Evolutionary conservation across 768 basidiomycete genomes (phyloP).

Genomic region (Termitomyces sp.): DNA sequence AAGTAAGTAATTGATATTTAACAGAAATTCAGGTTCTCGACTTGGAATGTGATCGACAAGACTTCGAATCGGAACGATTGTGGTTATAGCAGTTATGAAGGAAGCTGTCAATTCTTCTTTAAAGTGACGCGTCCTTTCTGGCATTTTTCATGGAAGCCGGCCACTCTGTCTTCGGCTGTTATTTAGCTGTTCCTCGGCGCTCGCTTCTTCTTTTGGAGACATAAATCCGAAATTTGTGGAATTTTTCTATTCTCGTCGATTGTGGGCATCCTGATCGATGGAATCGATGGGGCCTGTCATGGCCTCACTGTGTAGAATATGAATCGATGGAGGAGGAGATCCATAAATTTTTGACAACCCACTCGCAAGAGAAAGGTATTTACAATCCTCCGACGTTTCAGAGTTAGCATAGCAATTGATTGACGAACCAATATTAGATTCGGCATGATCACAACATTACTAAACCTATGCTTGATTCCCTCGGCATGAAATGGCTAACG

Average conservation of each 20-base stretch:
- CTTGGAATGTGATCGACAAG: not conserved
- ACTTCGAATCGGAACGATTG: not conserved
- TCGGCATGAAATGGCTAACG: not conserved
- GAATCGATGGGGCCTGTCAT: not conserved
- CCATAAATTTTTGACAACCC: not conserved
- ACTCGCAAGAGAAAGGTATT: not conserved
- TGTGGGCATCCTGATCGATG: not conserved
- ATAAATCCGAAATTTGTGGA: not conserved
- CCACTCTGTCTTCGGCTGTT: not conserved
- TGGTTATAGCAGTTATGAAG: not conserved
- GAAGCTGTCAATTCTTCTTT: not conserved
- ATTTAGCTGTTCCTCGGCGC: not conserved
- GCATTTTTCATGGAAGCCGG: not conserved
- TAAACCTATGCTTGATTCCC: not conserved
- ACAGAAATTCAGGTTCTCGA: not conserved
- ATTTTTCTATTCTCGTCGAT: not conserved
- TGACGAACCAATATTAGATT: not conserved
- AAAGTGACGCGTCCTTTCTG: not conserved
- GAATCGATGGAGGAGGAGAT: not conserved
- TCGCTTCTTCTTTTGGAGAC: not conserved
- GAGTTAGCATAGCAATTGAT: not conserved
- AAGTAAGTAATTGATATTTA: too few species aligned
- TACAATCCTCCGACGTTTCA: slow-evolving; percentile 1
- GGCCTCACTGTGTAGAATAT: not conserved
- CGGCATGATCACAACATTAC: not conserved